Percentiles rank a stretch among this genome's conserved stretches.
These are phyloP conservation scores for Thermothelomyces thermophilus DNA, from an alignment of 2,329 filamentous ascomycete species.

Conservation along the genomic window DNA sequence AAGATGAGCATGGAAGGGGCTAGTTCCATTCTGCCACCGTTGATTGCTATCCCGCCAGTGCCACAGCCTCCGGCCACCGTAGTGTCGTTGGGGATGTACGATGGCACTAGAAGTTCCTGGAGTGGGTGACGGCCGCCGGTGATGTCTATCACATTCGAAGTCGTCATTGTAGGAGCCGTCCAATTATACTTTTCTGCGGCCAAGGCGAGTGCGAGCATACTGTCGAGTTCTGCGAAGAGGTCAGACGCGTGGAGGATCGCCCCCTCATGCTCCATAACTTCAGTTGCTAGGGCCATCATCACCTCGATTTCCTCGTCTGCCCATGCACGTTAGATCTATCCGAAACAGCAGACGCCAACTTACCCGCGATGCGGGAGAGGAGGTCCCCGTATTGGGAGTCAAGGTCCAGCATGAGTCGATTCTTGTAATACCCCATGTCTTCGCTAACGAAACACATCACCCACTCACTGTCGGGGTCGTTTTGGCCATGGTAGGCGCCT, in stretches of 20 bases:
- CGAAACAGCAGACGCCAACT: constrained; percentile 20
- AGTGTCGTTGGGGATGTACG: constrained; percentile 79
- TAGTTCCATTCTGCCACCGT: background rate
- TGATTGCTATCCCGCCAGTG: background rate
- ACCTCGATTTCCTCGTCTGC: constrained; percentile 84
- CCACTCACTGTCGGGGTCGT: constrained; percentile 57
- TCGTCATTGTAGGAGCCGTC: constrained; percentile 60
- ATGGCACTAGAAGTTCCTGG: constrained; percentile 74
- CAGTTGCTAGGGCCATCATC: constrained; percentile 66
- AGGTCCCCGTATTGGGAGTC: constrained; percentile 79
- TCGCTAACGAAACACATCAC: constrained; percentile 69
- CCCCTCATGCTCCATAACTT: constrained; percentile 61
- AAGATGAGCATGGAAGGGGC: constrained; percentile 66
- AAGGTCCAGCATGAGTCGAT: constrained; percentile 69
- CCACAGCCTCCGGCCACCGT: constrained; percentile 56
- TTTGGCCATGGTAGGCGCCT: constrained; percentile 57
- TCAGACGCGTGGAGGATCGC: constrained; percentile 65
- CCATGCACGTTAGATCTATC: too few species aligned
- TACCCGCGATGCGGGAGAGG: constrained; percentile 75
- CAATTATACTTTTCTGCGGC: constrained; percentile 72
- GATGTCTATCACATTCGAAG: constrained; percentile 65
- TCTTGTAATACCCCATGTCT: constrained; percentile 78
- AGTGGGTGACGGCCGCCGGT: constrained; percentile 76
- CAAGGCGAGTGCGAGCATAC: constrained; percentile 70
- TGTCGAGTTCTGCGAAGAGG: constrained; percentile 80